Conservation (phyloP, 1,139 yeast genomes). For the Scheffersomyces lignicola region DNA sequence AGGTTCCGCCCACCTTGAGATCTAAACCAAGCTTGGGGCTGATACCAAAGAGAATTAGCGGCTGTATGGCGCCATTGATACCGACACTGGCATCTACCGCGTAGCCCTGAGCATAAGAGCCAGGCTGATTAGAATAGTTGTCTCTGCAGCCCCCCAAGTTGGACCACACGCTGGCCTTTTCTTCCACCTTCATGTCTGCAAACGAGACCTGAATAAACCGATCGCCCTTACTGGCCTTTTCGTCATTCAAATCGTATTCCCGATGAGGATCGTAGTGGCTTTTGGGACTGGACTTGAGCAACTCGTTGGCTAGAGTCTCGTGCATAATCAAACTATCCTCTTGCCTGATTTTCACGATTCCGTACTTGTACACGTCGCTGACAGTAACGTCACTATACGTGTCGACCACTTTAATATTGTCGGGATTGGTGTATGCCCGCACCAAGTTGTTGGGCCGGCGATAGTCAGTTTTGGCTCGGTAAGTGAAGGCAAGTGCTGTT, state of each 20-base stretch:
- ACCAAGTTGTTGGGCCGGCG: no score
- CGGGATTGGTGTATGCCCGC: neutral
- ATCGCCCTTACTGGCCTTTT: neutral
- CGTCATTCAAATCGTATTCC: neutral
- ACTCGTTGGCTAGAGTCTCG: neutral
- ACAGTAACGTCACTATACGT: neutral
- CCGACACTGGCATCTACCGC: neutral
- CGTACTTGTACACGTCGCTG: neutral
- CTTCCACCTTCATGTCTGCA: neutral
- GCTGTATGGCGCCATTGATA: neutral
- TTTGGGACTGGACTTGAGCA: neutral
- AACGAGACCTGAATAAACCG: constrained; percentile 1
- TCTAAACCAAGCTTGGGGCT: neutral
- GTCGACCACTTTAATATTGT: neutral
- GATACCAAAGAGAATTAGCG: neutral
- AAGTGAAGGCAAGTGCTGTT: no score
- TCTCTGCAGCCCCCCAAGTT: constrained; percentile 1
- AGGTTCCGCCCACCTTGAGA: neutral
- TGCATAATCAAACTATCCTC: neutral
- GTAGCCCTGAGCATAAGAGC: neutral
- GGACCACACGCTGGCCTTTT: neutral
- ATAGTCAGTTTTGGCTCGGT: no score
- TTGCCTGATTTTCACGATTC: neutral
- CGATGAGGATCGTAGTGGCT: neutral
- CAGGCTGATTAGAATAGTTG: neutral